Base-by-base conservation (phyloP, 352 stramenopile species). In the Globisporangium cystogenes region DNA sequence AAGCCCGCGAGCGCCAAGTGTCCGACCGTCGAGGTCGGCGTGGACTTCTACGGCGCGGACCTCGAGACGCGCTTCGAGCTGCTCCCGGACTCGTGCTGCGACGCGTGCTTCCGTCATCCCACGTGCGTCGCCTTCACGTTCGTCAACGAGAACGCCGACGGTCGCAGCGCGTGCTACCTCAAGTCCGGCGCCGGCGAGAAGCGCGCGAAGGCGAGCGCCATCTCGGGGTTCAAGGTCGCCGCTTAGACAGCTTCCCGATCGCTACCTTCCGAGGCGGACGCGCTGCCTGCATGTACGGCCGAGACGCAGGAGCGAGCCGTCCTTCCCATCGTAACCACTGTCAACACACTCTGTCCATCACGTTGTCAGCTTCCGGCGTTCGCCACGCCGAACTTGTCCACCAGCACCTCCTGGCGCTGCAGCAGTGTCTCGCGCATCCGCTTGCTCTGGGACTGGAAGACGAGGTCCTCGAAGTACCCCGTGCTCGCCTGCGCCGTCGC, bases 91-190 rank as follows among this genome's bases (percentile, higher is more conserved):
- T 43, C 53, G 37, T 87, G 76, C 70, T 87, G 76, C 44, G 60
- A 82, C 18, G 68, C 62, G 14, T 87, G 76, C 51, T 49, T 50
- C 36, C 48, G 51, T 1, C 68, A 75, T 50, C 39, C 62, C 16
- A 55, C 45, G 18, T 87, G 76, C 57, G 53, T 53, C 35, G 51
- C 59, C 12, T 86, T 74, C 68, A 84, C 74, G 18, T 87, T 82
- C 42, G 61, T 83, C 35, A 87, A 83, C 62, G 69, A 79, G 54
- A 77, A 83, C 44, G 26, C 66, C 16, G 68, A 83, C 39, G 72
- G 72, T 20, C 52, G 61, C 24, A 75, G 59, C 26, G 70, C 72
- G n/a, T 86, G 75, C 59, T 86, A 82, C 64, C 51, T 86, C 21
- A 86, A 84, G 57, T 62, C 41, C 35, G 62, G 67, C 6, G 21